These are phyloP conservation scores for Neocatenulostroma microsporum DNA, from an alignment of 2,329 filamentous ascomycete species.

Conservation along the genomic window DNA sequence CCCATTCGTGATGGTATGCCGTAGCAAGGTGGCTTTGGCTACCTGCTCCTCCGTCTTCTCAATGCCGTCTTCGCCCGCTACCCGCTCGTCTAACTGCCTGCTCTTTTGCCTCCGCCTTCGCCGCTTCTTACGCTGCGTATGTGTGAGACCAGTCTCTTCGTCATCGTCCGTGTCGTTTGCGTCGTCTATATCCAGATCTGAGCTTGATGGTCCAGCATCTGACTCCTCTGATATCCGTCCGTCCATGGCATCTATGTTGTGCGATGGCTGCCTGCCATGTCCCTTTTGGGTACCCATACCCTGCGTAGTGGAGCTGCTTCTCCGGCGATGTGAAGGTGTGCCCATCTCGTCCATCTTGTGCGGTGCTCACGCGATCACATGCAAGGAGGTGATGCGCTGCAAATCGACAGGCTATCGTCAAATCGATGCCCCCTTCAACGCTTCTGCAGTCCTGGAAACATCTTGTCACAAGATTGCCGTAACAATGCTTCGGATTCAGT, in stretches of 20 bases:
- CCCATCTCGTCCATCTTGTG: constrained; percentile 5
- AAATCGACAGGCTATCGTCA: no score
- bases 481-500: no score
- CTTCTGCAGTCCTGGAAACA: no score
- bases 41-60: constrained; percentile 55
- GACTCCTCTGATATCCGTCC: constrained; percentile 9
- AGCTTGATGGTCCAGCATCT: constrained; percentile 26
- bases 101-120: constrained; percentile 57
- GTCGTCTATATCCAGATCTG: constrained; percentile 51
- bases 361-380: neutral
- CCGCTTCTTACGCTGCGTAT: constrained; percentile 56
- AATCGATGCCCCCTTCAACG: no score
- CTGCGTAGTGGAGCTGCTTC: constrained; percentile 10
- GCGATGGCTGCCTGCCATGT: neutral
- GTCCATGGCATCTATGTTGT: neutral
- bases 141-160: constrained; percentile 80
- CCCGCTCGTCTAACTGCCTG: constrained; percentile 61
- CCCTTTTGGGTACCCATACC: constrained; percentile 8
- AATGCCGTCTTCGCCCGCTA: constrained; percentile 46
- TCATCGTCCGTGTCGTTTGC: constrained; percentile 60
- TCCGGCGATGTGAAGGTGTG: constrained; percentile 8
- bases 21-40: constrained; percentile 66
- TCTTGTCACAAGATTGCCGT: no score
- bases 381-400: no score
- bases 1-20: constrained; percentile 64